These are phyloP conservation scores for Leccinum subtestaceum DNA, from an alignment of 768 basidiomycete genomes.

Conservation along the genomic window DNA sequence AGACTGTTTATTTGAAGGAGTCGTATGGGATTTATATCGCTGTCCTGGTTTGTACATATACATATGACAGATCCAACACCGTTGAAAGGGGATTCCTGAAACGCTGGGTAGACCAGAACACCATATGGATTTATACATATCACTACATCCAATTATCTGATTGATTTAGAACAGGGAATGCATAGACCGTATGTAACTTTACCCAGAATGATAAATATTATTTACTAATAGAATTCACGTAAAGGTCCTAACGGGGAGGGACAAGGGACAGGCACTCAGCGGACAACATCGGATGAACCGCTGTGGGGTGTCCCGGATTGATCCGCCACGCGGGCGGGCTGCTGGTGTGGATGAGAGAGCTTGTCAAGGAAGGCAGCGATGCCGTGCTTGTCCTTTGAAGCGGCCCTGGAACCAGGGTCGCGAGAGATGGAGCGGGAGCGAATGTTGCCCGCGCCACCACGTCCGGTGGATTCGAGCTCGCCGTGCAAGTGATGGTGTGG, in stretches of 20 bases:
- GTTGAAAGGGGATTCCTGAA: background rate
- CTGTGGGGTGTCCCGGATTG: background rate
- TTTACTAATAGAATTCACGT: background rate
- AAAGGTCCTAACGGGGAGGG: background rate
- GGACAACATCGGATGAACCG: background rate
- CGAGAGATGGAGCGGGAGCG: constrained; percentile 37
- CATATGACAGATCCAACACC: background rate
- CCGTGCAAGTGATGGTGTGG: constrained; percentile 18
- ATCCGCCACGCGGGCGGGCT: constrained; percentile 1
- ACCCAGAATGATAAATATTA: background rate
- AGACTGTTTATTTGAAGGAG: background rate
- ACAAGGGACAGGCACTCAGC: background rate
- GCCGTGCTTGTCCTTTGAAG: constrained; percentile 31
- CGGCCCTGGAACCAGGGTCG: constrained; percentile 24
- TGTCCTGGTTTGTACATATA: background rate
- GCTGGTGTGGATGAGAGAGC: constrained; percentile 21
- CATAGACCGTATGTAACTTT: background rate
- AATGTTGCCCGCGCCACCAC: constrained; percentile 66
- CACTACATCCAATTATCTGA: background rate
- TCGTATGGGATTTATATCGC: background rate
- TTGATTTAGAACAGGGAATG: background rate
- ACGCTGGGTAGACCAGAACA: background rate
- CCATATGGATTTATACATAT: background rate
- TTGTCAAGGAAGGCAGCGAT: constrained; percentile 32
- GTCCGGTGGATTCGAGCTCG: constrained; percentile 45